Percentiles rank a stretch among this genome's conserved stretches.
phyloP scores from a whole-genome alignment of 768 basidiomycete species.

The Myochromella boudieri region DNA sequence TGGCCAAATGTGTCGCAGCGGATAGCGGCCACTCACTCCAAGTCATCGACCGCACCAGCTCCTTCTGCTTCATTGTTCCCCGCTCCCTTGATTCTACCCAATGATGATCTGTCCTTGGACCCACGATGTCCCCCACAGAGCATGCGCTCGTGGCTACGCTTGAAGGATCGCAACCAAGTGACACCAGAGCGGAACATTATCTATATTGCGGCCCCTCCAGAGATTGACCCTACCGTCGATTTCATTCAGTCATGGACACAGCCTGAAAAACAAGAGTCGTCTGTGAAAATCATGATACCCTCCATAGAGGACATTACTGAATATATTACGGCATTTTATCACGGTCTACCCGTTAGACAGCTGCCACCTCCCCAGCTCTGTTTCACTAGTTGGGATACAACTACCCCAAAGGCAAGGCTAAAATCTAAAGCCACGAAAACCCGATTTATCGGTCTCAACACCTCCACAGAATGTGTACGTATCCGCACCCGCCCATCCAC shows the following conservation, averaged over 20 bases:
- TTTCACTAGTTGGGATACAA: conserved; percentile 27
- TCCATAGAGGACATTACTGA: conserved; percentile 21
- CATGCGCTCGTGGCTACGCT: conserved; percentile 26
- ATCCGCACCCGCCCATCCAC: conserved; percentile 30
- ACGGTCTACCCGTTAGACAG: conserved; percentile 28
- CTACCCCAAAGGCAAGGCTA: conserved; percentile 8
- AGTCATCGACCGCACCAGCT: too few species aligned
- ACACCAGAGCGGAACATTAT: conserved; percentile 24
- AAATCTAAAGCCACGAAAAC: conserved; percentile 16
- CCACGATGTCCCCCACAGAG: conserved; percentile 34
- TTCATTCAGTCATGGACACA: conserved; percentile 25
- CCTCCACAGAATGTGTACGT: conserved; percentile 28
- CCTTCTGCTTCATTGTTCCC: conserved; percentile 27
- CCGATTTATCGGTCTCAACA: conserved; percentile 29
- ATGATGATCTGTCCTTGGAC: conserved; percentile 32
- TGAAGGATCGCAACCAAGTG: conserved; percentile 31
- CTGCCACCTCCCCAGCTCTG: conserved; percentile 18
- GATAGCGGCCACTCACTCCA: conserved; percentile 5
- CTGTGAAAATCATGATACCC: conserved; percentile 16
- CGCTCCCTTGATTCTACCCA: conserved; percentile 31
- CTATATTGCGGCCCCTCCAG: conserved; percentile 32
- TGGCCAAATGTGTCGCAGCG: conserved; percentile 2
- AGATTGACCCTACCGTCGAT: conserved; percentile 19
- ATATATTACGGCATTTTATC: conserved; percentile 34
- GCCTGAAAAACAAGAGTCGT: conserved; percentile 4